Percentiles rank a stretch among this genome's conserved stretches.
These are phyloP conservation scores for Sphaerulina populicola DNA, from an alignment of 2,329 filamentous ascomycete species.

Conservation along the genomic window DNA sequence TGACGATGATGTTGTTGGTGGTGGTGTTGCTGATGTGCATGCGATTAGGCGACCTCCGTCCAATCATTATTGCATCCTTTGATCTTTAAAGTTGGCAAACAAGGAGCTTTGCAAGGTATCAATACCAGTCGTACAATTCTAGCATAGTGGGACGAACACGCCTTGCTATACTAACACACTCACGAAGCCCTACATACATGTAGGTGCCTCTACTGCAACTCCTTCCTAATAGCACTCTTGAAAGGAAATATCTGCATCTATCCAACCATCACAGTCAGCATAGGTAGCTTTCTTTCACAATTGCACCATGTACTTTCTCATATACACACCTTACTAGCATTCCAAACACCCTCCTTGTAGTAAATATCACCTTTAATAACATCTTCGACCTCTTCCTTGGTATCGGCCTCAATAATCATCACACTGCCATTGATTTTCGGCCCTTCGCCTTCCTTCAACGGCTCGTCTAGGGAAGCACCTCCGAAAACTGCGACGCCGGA, in stretches of 20 bases:
- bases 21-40: too few species aligned
- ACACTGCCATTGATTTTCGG: slow-evolving; percentile 68
- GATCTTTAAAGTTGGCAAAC: too few species aligned
- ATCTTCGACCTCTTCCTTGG: slow-evolving; percentile 55
- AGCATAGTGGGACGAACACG: too few species aligned
- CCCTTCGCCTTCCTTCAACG: slow-evolving; percentile 54
- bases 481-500: slow-evolving; percentile 56
- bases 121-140: too few species aligned
- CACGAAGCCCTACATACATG: too few species aligned
- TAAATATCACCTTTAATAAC: slow-evolving; percentile 66
- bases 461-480: slow-evolving; percentile 59
- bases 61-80: too few species aligned
- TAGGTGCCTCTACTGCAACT: slow-evolving; percentile 27
- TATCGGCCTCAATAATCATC: slow-evolving; percentile 58
- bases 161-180: too few species aligned
- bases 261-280: neutral
- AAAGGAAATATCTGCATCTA: slow-evolving; percentile 42
- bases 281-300: slow-evolving; percentile 1
- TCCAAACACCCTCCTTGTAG: slow-evolving; percentile 65
- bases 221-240: slow-evolving; percentile 41
- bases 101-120: too few species aligned
- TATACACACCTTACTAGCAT: slow-evolving; percentile 43
- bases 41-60: too few species aligned
- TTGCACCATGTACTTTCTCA: neutral
- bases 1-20: too few species aligned